Evolutionary conservation across 768 basidiomycete species (phyloP), one percentile per base, ranked within the genome.

Genomic region (Melanogaster broomeanus): DNA sequence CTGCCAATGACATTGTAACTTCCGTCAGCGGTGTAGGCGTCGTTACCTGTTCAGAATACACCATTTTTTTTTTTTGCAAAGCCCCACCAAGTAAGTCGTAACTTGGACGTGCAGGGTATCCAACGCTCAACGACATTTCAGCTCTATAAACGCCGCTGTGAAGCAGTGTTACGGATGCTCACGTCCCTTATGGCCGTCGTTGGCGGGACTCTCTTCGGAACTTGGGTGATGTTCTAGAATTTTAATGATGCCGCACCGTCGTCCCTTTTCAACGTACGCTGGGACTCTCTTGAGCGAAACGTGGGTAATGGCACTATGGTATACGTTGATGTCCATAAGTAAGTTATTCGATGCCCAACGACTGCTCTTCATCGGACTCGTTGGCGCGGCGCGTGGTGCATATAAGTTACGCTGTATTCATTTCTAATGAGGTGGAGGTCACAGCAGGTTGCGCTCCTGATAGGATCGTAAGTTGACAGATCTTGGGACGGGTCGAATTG

Each of bases 1-100:
- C 69, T 9, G 79, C 72, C 2, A 68, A 74, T 44, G 88, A 82
- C 13, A 62, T 87, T 18, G 67, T 88, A 25, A 84, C 81, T 15
- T 80, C 78, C 37, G 76, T 62, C 10, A 61, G 65, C 45, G 69
- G 67, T 28, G 65, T 52, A 6, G 71, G 70, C 15, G 71, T 72
- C 15, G 72, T 68, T 8, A 85, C 83, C 25, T 75, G 84, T 31
- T 75, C 77, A 8, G 62, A 77, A 2, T 85, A 76, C 65, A 83
- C 79, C 15, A 72, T 77, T 19, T 77, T 79, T 24, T 13, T 72
- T 77, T 19, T 77, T 79, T 24, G 40, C 57, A 16, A n/a, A 50
- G 37, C 21, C 18, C 56, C 24, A 63, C 56, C 13, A 44, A 54
- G 64, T 59, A 27, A 48, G 60, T 8, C 35, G 35, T 18, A 37